Evolutionary conservation across 2,329 filamentous ascomycete species (phyloP).

Genomic region (Ceratocystis alfenasii): DNA sequence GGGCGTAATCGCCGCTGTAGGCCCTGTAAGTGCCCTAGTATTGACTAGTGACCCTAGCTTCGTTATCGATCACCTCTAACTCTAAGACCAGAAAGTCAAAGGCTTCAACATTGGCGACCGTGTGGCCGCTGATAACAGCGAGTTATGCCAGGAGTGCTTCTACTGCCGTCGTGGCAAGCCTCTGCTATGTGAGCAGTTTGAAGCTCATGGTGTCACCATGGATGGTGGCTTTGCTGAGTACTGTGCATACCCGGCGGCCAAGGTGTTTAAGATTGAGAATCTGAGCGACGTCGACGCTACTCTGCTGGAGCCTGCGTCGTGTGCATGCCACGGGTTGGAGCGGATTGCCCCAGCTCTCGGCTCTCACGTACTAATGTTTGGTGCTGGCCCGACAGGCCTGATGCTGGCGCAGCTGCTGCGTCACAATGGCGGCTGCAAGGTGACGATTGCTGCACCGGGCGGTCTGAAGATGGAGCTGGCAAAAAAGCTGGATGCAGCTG

Average conservation of each 20-base stretch:
- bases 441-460: constrained; percentile 55
- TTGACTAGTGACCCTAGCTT: not conserved
- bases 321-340: constrained; percentile 58
- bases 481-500: constrained; percentile 42
- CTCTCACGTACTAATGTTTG: constrained; percentile 53
- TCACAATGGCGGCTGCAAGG: constrained; percentile 55
- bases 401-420: constrained; percentile 50
- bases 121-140: constrained; percentile 52
- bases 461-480: constrained; percentile 62
- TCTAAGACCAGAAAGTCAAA: constrained; percentile 38
- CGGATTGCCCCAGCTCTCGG: constrained; percentile 56
- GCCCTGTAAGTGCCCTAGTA: constrained; percentile 29
- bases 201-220: constrained; percentile 54
- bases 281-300: constrained; percentile 57
- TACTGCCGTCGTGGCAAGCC: constrained; percentile 59
- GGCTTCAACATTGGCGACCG: constrained; percentile 50
- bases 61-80: not conserved
- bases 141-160: constrained; percentile 60
- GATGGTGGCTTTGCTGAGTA: constrained; percentile 65
- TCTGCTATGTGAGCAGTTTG: constrained; percentile 57
- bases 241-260: constrained; percentile 40
- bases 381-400: constrained; percentile 55
- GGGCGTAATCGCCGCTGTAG: constrained; percentile 49
- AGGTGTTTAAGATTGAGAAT: constrained; percentile 54
- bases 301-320: constrained; percentile 57